A percentile compares a stretch with the other conserved stretches of the same genome.
phyloP scores from a whole-genome alignment of 1,139 yeast species.

The Blastobotrys illinoisensis region DNA sequence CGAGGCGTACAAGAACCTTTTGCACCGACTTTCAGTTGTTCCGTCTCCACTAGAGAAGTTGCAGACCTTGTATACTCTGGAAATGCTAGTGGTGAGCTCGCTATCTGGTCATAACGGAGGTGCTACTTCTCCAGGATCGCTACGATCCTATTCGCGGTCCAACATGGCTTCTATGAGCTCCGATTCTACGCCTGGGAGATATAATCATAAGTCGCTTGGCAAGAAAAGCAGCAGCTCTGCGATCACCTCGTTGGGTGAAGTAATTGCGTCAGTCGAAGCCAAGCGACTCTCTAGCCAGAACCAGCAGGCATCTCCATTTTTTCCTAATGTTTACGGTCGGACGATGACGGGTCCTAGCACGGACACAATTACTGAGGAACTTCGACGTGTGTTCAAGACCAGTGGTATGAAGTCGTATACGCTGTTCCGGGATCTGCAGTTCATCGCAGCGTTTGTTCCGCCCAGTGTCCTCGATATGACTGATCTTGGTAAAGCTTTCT shows the following conservation, averaged over 20 bases:
- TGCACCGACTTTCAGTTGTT: slow-evolving; percentile 24
- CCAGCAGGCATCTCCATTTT: not conserved
- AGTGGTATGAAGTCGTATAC: slow-evolving; percentile 28
- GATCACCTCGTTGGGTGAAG: slow-evolving; percentile 19
- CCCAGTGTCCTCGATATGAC: slow-evolving; percentile 30
- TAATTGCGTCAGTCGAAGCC: slow-evolving; percentile 28
- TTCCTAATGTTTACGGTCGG: not conserved
- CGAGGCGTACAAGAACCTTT: slow-evolving; percentile 25
- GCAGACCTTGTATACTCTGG: slow-evolving; percentile 27
- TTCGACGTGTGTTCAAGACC: slow-evolving; percentile 25
- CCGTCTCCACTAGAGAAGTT: slow-evolving; percentile 31
- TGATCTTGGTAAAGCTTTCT: slow-evolving; percentile 33
- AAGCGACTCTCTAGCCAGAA: slow-evolving; percentile 18
- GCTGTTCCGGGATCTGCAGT: slow-evolving; percentile 34
- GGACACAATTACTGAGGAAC: slow-evolving; percentile 32
- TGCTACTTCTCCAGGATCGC: slow-evolving; percentile 16
- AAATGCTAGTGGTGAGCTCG: slow-evolving; percentile 28
- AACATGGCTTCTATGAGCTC: slow-evolving; percentile 22
- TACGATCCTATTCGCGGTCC: slow-evolving; percentile 21
- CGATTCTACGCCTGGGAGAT: slow-evolving; percentile 13
- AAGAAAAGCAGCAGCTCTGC: not conserved
- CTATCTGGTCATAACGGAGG: slow-evolving; percentile 15
- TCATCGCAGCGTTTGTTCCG: slow-evolving; percentile 35
- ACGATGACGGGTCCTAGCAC: slow-evolving; percentile 24
- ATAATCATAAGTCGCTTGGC: not conserved